Conservation (phyloP, 148 eudicot species). For the Diospyros lotus region DNA sequence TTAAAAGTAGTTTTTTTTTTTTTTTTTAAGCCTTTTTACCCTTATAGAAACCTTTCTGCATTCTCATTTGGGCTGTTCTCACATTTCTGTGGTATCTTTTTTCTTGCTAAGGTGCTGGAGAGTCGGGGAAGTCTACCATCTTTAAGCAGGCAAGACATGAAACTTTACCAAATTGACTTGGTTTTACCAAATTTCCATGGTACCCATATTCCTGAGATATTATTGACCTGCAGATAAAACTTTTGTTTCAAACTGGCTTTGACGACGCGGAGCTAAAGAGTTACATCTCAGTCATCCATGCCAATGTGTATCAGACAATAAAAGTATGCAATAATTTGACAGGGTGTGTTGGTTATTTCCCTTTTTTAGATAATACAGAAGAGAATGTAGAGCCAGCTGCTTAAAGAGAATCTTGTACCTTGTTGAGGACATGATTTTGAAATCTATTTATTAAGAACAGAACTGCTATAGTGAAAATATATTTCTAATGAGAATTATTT, state of each 20-base stretch:
- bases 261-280: slow-evolving; percentile 76
- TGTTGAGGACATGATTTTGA: not conserved
- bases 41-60: not conserved
- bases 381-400: slow-evolving; percentile 15
- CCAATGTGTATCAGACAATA: slow-evolving; percentile 94
- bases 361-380: slow-evolving; percentile 18
- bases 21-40: not conserved
- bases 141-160: slow-evolving; percentile 75
- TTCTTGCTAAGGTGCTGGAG: slow-evolving; percentile 74
- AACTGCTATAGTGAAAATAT: not conserved
- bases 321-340: slow-evolving; percentile 80
- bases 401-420: not conserved
- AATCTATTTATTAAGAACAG: not conserved
- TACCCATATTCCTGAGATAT: not conserved
- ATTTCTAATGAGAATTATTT: not conserved
- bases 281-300: slow-evolving; percentile 81
- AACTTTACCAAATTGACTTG: slow-evolving; percentile 1
- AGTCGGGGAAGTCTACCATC: slow-evolving; percentile 93
- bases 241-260: slow-evolving; percentile 87
- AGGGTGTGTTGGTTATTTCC: slow-evolving; percentile 72
- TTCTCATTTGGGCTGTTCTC: not conserved
- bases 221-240: slow-evolving; percentile 65
- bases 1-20: no score
- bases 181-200: not conserved
- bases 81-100: slow-evolving; percentile 1